Conservation (phyloP, 2,329 filamentous ascomycete genomes). For the Xylaria sp. region DNA sequence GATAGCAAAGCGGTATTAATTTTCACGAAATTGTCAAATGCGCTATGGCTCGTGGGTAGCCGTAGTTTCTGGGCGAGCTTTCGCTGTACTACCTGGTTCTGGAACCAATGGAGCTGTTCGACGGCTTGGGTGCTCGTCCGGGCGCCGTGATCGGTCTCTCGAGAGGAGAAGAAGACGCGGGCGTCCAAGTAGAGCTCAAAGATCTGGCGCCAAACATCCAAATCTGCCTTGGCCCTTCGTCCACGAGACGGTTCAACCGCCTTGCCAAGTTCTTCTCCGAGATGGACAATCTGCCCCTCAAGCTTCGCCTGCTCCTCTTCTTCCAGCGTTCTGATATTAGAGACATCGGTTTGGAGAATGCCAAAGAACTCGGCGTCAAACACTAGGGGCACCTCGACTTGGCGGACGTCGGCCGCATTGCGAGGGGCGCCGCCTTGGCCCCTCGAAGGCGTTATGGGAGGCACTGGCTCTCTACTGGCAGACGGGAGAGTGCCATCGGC, state of each 20-base stretch:
- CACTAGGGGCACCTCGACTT: slow-evolving; percentile 78
- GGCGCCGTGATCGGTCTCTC: slow-evolving; percentile 75
- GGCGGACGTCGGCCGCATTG: slow-evolving; percentile 43
- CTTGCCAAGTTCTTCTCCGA: slow-evolving; percentile 73
- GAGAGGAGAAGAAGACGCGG: slow-evolving; percentile 83
- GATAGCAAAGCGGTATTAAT: slow-evolving; percentile 82
- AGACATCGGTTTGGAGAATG: slow-evolving; percentile 77
- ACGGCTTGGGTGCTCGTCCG: slow-evolving; percentile 74
- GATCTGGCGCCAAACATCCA: slow-evolving; percentile 81
- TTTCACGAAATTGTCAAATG: slow-evolving; percentile 75
- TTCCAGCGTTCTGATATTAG: slow-evolving; percentile 75
- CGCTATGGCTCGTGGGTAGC: slow-evolving; percentile 70
- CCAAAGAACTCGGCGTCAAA: slow-evolving; percentile 85
- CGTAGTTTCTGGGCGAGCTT: slow-evolving; percentile 72
- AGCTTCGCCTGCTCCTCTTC: slow-evolving; percentile 72
- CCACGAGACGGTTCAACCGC: slow-evolving; percentile 73
- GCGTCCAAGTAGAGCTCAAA: slow-evolving; percentile 85
- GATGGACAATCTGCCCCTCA: slow-evolving; percentile 68
- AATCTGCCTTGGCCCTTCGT: slow-evolving; percentile 69
- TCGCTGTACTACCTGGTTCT: slow-evolving; percentile 70
- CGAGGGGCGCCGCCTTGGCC: slow-evolving; percentile 1
- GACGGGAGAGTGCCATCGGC: background rate
- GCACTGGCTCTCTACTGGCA: background rate
- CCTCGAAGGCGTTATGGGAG: background rate
- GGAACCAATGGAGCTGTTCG: slow-evolving; percentile 76